A percentile compares a stretch with the other conserved stretches of the same genome.
These are phyloP conservation scores for Fusarium euwallaceae DNA, from an alignment of 2,329 filamentous ascomycete species.

Conservation along the genomic window DNA sequence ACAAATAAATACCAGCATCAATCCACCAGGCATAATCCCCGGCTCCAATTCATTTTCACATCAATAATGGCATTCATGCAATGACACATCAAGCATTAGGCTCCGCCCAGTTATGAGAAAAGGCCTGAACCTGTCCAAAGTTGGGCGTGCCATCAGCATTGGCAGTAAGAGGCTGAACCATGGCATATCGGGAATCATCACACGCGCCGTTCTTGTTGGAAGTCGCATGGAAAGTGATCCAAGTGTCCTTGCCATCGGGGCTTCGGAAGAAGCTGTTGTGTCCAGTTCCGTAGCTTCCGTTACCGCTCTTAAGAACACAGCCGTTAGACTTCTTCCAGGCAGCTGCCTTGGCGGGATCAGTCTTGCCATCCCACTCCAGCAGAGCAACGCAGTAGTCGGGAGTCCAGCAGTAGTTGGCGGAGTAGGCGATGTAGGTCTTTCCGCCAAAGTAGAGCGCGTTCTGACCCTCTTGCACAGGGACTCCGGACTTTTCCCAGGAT, in stretches of 20 bases:
- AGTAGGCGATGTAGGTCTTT: conserved; percentile 66
- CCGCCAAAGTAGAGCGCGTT: conserved; percentile 66
- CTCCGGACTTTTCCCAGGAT: conserved; percentile 63
- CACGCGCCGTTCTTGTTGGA: conserved; percentile 62
- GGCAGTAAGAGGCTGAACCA: conserved; percentile 64
- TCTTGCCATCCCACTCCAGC: conserved; percentile 64
- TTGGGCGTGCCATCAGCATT: conserved; percentile 65
- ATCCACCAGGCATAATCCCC: neutral
- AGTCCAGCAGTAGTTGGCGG: conserved; percentile 69
- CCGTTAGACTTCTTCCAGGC: conserved; percentile 67
- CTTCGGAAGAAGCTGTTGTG: conserved; percentile 71
- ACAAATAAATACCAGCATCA: neutral
- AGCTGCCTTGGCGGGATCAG: conserved; percentile 57
- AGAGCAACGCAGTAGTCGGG: conserved; percentile 66
- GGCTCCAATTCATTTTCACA: neutral
- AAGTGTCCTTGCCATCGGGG: conserved; percentile 66
- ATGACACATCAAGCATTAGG: conserved; percentile 4
- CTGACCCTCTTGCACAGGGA: conserved; percentile 68
- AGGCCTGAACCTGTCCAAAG: conserved; percentile 57
- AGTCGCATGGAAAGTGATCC: conserved; percentile 69
- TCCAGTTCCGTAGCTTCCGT: conserved; percentile 69
- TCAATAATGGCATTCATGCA: neutral
- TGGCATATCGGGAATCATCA: conserved; percentile 66
- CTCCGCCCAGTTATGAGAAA: conserved; percentile 41
- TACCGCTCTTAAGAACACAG: conserved; percentile 64